Evolutionary conservation across 768 basidiomycete genomes (phyloP).

Genomic region (Mycena maculata): DNA sequence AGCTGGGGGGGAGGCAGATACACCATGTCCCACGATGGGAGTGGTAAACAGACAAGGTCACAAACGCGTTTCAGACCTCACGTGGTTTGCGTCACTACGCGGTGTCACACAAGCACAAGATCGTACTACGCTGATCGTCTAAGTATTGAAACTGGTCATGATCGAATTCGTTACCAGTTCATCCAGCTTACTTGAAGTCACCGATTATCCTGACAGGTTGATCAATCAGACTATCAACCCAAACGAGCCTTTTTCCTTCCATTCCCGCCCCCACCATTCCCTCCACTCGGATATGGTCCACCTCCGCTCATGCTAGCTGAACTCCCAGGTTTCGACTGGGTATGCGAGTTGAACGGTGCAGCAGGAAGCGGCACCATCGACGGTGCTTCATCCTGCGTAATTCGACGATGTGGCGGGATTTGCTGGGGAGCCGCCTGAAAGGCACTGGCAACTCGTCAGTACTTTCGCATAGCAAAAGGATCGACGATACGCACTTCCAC

Average conservation of each 20-base stretch:
- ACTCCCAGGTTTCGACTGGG: slow-evolving; percentile 39
- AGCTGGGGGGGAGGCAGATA: slow-evolving; percentile 79
- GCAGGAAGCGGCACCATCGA: slow-evolving; percentile 81
- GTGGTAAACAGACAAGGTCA: not conserved
- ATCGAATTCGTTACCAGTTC: no score
- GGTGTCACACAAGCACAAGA: no score
- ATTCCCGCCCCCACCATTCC: slow-evolving; percentile 23
- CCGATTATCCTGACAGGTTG: no score
- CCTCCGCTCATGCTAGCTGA: slow-evolving; percentile 36
- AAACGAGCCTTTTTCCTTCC: slow-evolving; percentile 29
- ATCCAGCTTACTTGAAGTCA: no score
- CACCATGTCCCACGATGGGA: slow-evolving; percentile 56
- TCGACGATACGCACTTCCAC: slow-evolving; percentile 71
- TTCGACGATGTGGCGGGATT: slow-evolving; percentile 86
- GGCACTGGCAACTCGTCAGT: slow-evolving; percentile 60
- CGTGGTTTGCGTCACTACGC: no score
- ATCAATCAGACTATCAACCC: slow-evolving; percentile 10
- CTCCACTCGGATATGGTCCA: slow-evolving; percentile 31
- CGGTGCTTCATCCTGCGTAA: slow-evolving; percentile 92
- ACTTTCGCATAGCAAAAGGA: not conserved
- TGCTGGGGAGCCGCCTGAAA: slow-evolving; percentile 78
- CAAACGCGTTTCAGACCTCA: not conserved
- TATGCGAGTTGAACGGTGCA: slow-evolving; percentile 33
- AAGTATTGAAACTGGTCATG: no score
- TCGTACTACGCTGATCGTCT: no score